Conservation (phyloP, 495 filamentous ascomycete genomes). For the Hyaloscypha hepaticicola region DNA sequence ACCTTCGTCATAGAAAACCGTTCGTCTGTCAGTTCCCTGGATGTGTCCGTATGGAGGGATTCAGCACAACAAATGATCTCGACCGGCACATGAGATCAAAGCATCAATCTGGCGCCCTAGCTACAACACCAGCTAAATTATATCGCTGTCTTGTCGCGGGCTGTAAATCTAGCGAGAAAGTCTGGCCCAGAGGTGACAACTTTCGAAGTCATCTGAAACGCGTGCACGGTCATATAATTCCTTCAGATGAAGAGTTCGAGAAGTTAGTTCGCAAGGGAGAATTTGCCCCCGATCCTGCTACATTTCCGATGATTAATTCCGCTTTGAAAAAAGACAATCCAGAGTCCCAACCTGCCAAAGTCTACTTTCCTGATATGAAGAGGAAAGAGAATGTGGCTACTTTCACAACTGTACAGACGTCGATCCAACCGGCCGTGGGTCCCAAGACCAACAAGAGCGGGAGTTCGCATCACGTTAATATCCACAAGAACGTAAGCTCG, state of each 20-base stretch:
- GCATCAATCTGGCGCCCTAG: slow-evolving; percentile 45
- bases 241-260: slow-evolving; percentile 37
- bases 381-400: background rate
- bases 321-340: no score
- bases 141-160: slow-evolving; percentile 65
- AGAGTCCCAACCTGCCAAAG: background rate
- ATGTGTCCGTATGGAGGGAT: slow-evolving; percentile 65
- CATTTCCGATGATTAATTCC: background rate
- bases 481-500: background rate
- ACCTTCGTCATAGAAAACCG: slow-evolving; percentile 71
- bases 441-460: background rate
- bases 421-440: background rate
- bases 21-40: slow-evolving; percentile 61
- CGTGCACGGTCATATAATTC: slow-evolving; percentile 57
- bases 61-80: slow-evolving; percentile 80
- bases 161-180: slow-evolving; percentile 69
- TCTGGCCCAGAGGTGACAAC: slow-evolving; percentile 88
- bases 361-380: background rate
- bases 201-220: slow-evolving; percentile 82
- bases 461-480: background rate
- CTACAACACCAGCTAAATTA: slow-evolving; percentile 49
- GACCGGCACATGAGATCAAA: slow-evolving; percentile 70
- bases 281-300: background rate
- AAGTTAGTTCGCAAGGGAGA: background rate
- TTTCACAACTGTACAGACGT: background rate